Conservation (phyloP, 176 grass and related monocot species). For the Neostapfia colusana region DNA sequence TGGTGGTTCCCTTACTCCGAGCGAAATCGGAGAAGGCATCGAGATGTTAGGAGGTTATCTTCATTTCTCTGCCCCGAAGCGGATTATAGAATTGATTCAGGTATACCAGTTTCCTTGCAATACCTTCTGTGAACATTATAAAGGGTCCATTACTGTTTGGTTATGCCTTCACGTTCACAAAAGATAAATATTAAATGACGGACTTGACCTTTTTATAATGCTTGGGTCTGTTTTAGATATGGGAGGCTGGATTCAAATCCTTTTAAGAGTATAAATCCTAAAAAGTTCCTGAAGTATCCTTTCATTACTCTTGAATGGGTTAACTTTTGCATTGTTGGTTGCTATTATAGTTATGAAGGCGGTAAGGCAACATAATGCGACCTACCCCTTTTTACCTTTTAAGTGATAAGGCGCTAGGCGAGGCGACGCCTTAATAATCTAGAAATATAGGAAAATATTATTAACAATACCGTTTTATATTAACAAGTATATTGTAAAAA, state of each 20-base stretch:
- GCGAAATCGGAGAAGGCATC: constrained; percentile 78
- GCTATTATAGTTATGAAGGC: no score
- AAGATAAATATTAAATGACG: constrained; percentile 4
- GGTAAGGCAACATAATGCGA: no score
- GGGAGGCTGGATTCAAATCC: background rate
- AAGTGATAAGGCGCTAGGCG: no score
- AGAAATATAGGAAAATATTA: no score
- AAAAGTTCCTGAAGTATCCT: background rate
- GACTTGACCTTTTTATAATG: background rate
- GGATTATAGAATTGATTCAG: constrained; percentile 80
- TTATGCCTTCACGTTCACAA: background rate
- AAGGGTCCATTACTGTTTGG: background rate
- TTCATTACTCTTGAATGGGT: background rate
- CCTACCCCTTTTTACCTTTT: no score
- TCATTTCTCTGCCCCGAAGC: constrained; percentile 81
- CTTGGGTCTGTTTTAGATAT: background rate
- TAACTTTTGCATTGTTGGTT: background rate
- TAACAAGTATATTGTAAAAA: no score
- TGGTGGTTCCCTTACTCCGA: constrained; percentile 63
- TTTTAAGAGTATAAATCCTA: background rate
- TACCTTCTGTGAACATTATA: background rate
- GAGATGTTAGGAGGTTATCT: constrained; percentile 94
- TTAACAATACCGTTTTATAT: no score
- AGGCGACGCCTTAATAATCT: no score
- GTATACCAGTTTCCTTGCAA: constrained; percentile 36